A percentile compares a stretch with the other conserved stretches of the same genome.
phyloP scores from a whole-genome alignment of 441 rosid genomes.

The Adansonia madagascariensis region DNA sequence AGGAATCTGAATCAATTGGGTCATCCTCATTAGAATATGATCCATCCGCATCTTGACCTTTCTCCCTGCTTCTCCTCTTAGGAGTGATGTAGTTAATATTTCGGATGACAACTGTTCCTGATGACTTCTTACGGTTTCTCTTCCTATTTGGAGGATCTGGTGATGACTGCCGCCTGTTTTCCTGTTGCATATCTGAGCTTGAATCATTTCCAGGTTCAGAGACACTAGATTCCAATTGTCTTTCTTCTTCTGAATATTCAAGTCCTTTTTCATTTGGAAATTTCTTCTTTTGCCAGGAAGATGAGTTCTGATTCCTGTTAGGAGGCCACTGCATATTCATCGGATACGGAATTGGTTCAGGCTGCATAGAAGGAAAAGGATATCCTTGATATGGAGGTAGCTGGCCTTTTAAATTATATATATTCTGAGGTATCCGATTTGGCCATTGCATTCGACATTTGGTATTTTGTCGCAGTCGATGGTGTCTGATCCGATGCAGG shows the following conservation, averaged over 20 bases:
- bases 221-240: constrained; percentile 50
- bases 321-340: constrained; percentile 56
- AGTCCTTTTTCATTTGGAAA: constrained; percentile 41
- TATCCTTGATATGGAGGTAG: constrained; percentile 71
- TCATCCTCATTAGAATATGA: constrained; percentile 53
- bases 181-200: constrained; percentile 43
- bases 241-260: constrained; percentile 50
- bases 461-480: constrained; percentile 41
- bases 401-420: constrained; percentile 51
- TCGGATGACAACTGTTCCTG: constrained; percentile 77
- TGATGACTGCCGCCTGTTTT: constrained; percentile 51
- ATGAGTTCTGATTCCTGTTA: constrained; percentile 28
- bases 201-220: constrained; percentile 55
- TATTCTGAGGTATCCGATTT: constrained; percentile 65
- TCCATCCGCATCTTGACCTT: constrained; percentile 39
- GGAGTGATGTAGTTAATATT: constrained; percentile 86
- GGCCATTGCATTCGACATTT: constrained; percentile 63
- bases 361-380: constrained; percentile 67
- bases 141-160: constrained; percentile 41
- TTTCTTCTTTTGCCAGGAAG: constrained; percentile 42
- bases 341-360: constrained; percentile 49
- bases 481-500: constrained; percentile 41
- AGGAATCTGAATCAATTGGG: constrained; percentile 50
- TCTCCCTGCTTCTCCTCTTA: constrained; percentile 61
- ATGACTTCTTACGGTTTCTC: constrained; percentile 59